Conservation (phyloP, 192 early-diverging fungal genomes). For the Lunasporangiospora selenospora region DNA sequence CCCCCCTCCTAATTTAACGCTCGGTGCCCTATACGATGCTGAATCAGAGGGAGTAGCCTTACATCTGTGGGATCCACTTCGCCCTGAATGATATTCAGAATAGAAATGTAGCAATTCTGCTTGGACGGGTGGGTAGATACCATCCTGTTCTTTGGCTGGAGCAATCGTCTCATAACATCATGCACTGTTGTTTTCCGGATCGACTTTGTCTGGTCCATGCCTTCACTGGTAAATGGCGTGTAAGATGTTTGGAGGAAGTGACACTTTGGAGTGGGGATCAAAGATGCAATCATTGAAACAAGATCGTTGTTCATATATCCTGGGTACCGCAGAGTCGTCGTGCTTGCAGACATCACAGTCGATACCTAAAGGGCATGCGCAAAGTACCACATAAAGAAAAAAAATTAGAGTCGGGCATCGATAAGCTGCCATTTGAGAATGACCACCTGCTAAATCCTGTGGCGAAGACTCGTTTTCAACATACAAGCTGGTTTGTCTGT, state of each 20-base stretch:
- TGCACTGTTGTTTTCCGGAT: constrained; percentile 96
- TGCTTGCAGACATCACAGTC: constrained; percentile 97
- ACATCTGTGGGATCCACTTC: constrained; percentile 98
- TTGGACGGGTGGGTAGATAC: constrained; percentile 93
- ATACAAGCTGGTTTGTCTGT: constrained; percentile 94
- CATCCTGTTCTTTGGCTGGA: constrained; percentile 98
- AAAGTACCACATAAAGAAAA: not conserved
- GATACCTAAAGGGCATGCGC: constrained; percentile 69
- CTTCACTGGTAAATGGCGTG: constrained; percentile 96
- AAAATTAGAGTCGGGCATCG: not conserved
- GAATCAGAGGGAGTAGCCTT: too few relatives aligned
- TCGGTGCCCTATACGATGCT: too few relatives aligned
- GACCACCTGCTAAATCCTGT: not conserved
- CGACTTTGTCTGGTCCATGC: constrained; percentile 88
- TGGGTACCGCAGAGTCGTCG: constrained; percentile 96
- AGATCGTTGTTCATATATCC: constrained; percentile 99
- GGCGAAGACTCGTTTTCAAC: constrained; percentile 2
- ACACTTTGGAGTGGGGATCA: constrained; percentile 98
- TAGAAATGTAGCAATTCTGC: constrained; percentile 95
- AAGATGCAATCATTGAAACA: constrained; percentile 91
- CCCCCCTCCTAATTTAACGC: too few relatives aligned
- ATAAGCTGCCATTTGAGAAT: not conserved
- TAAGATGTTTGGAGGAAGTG: constrained; percentile 96
- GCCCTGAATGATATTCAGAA: constrained; percentile 99
- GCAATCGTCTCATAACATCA: constrained; percentile 96